Evolutionary conservation across 441 rosid genomes (phyloP).

Genomic region (Gossypium aridum): DNA sequence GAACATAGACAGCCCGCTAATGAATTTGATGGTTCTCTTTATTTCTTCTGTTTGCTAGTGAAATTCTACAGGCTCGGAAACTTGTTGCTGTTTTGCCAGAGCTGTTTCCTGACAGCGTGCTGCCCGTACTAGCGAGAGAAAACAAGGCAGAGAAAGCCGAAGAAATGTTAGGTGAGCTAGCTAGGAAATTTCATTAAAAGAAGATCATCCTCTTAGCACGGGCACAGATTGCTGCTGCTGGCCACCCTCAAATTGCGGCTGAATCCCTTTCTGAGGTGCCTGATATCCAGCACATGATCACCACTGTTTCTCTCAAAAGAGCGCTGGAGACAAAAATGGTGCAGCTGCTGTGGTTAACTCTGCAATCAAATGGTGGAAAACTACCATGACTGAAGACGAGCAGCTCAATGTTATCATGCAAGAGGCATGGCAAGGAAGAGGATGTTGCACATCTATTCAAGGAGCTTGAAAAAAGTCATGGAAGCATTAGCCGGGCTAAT

Average conservation of each 20-base stretch:
- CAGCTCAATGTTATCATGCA: slow-evolving; percentile 66
- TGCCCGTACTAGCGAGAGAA: slow-evolving; percentile 67
- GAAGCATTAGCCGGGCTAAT: slow-evolving; percentile 70
- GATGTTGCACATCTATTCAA: slow-evolving; percentile 77
- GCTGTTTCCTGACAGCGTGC: slow-evolving; percentile 52
- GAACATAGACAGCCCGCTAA: not conserved
- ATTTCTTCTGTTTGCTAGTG: slow-evolving; percentile 8
- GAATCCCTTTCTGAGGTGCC: slow-evolving; percentile 64
- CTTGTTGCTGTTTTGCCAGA: slow-evolving; percentile 53
- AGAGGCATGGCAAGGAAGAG: slow-evolving; percentile 72
- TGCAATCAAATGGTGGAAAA: slow-evolving; percentile 84
- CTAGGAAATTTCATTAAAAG: slow-evolving; percentile 62
- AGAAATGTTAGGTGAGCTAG: slow-evolving; percentile 61
- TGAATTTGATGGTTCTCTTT: not conserved
- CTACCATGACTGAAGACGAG: slow-evolving; percentile 75
- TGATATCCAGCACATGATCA: slow-evolving; percentile 86
- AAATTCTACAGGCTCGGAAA: slow-evolving; percentile 71
- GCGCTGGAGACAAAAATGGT: slow-evolving; percentile 76
- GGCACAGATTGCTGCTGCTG: slow-evolving; percentile 88
- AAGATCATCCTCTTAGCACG: slow-evolving; percentile 64
- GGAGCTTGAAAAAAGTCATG: slow-evolving; percentile 69
- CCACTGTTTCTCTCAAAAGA: slow-evolving; percentile 80
- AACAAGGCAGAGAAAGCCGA: slow-evolving; percentile 82
- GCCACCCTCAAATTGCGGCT: slow-evolving; percentile 71
- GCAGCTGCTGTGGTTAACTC: slow-evolving; percentile 65